A percentile compares a stretch with the other conserved stretches of the same genome.
phyloP scores from a whole-genome alignment of 1,284 basidiomycete genomes.

The Moesziomyces sp. region DNA sequence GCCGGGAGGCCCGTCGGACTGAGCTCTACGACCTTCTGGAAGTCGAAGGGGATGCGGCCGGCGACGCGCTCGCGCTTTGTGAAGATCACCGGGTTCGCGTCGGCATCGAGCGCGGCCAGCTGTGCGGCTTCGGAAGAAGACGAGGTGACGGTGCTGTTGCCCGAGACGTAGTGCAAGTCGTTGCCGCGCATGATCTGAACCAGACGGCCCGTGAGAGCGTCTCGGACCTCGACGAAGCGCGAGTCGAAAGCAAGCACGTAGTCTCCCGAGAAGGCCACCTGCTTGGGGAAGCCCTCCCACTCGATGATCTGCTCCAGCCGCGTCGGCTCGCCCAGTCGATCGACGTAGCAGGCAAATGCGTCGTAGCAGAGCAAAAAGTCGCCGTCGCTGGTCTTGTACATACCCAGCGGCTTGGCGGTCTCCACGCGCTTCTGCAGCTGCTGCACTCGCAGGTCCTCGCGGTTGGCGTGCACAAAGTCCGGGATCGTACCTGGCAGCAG shows the following conservation, averaged over 20 bases:
- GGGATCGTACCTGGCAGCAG: conserved; percentile 87
- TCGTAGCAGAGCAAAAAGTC: conserved; percentile 94
- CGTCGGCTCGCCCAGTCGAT: conserved; percentile 58
- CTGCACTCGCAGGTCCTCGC: conserved; percentile 78
- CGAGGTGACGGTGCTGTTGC: conserved; percentile 41
- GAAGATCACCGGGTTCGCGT: conserved; percentile 52
- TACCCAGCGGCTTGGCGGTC: conserved; percentile 81
- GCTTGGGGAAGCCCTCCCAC: conserved; percentile 82
- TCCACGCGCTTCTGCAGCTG: conserved; percentile 84
- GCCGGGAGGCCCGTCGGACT: conserved; percentile 21
- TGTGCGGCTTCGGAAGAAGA: conserved; percentile 32
- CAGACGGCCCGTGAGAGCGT: conserved; percentile 83
- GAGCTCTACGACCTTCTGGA: conserved; percentile 44
- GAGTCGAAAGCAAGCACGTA: conserved; percentile 90
- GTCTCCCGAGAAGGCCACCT: conserved; percentile 84
- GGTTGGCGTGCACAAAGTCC: conserved; percentile 72
- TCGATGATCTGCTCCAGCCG: conserved; percentile 81
- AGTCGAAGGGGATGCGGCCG: conserved; percentile 44
- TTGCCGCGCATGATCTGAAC: conserved; percentile 86
- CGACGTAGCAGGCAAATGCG: conserved; percentile 82
- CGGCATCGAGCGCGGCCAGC: conserved; percentile 37
- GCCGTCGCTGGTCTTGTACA: conserved; percentile 81
- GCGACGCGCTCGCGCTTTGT: conserved; percentile 31
- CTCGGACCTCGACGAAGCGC: conserved; percentile 91
- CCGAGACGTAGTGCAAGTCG: conserved; percentile 81